phyloP scores from a whole-genome alignment of 352 stramenopile species.

The Aphanomyces euteiches region DNA sequence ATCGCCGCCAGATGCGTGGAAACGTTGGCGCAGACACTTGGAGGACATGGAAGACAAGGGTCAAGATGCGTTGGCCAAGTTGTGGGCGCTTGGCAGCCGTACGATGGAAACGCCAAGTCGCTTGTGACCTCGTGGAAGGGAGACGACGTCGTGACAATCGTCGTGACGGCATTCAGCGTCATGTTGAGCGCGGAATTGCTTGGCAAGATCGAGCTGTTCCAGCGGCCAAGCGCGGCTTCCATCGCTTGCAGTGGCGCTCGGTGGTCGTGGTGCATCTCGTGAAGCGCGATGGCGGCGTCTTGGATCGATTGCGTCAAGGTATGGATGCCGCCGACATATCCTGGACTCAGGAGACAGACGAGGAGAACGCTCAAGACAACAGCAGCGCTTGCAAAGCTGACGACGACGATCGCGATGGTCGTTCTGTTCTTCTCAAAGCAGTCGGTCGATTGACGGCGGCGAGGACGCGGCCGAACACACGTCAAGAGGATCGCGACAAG shows the following conservation, averaged over 20 bases:
- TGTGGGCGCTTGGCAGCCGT: not conserved
- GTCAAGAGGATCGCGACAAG: conserved; percentile 15
- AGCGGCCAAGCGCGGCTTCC: too few relatives aligned
- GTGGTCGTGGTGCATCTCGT: too few relatives aligned
- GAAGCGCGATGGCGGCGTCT: too few relatives aligned
- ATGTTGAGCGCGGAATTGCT: not conserved
- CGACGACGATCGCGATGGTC: conserved; percentile 4
- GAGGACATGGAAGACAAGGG: conserved; percentile 12
- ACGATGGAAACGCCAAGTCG: not conserved
- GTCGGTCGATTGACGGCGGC: not conserved
- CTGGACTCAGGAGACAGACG: not conserved
- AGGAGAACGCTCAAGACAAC: not conserved
- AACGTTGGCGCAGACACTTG: conserved; percentile 1
- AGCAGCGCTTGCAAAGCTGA: not conserved
- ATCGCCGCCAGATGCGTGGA: not conserved
- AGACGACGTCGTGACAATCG: not conserved
- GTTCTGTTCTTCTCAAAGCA: not conserved
- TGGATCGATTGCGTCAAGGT: not conserved
- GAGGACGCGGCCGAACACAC: conserved; percentile 3
- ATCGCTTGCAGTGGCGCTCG: too few relatives aligned
- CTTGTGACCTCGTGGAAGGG: not conserved
- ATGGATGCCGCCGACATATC: not conserved
- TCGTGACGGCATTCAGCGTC: not conserved
- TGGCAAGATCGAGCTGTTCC: too few relatives aligned
- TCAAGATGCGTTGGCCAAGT: not conserved